Evolutionary conservation across 306 rosid genomes (phyloP).

Genomic region (Parietaria judaica): DNA sequence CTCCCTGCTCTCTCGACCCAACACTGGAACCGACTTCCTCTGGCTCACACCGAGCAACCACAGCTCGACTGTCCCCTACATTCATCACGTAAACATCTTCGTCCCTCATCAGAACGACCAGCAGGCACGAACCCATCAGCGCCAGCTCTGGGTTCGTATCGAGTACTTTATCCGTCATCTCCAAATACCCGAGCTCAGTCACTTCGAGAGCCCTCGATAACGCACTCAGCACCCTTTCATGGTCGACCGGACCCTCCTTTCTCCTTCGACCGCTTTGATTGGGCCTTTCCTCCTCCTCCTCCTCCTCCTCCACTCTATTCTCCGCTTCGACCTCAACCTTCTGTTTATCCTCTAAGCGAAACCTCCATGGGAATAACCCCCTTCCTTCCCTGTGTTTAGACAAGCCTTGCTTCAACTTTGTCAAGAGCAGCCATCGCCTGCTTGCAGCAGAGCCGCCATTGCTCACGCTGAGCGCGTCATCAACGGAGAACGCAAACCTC

Average conservation of each 20-base stretch:
- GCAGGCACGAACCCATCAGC: conserved; percentile 77
- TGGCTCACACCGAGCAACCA: conserved; percentile 59
- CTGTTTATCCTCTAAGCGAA: conserved; percentile 62
- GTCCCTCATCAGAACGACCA: conserved; percentile 84
- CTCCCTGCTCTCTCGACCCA: conserved; percentile 26
- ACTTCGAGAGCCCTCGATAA: conserved; percentile 67
- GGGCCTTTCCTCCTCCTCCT: conserved; percentile 45
- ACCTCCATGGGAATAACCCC: conserved; percentile 53
- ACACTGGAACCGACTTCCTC: conserved; percentile 38
- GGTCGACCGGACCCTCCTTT: conserved; percentile 80
- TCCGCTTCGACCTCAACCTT: conserved; percentile 46
- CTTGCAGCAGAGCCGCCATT: conserved; percentile 70
- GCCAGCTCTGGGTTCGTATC: conserved; percentile 84
- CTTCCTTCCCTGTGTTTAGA: conserved; percentile 68
- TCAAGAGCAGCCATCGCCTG: conserved; percentile 64
- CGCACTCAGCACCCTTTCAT: conserved; percentile 63
- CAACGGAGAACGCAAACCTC: conserved; percentile 88
- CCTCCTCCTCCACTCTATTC: conserved; percentile 42
- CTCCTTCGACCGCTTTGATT: conserved; percentile 39
- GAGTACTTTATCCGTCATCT: conserved; percentile 73
- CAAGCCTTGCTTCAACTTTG: conserved; percentile 69
- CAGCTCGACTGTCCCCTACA: conserved; percentile 94
- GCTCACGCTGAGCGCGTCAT: conserved; percentile 71
- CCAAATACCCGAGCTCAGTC: conserved; percentile 71
- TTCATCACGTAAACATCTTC: conserved; percentile 93